Base-by-base conservation (phyloP, 495 filamentous ascomycete genomes). In the Neurospora sp. region DNA sequence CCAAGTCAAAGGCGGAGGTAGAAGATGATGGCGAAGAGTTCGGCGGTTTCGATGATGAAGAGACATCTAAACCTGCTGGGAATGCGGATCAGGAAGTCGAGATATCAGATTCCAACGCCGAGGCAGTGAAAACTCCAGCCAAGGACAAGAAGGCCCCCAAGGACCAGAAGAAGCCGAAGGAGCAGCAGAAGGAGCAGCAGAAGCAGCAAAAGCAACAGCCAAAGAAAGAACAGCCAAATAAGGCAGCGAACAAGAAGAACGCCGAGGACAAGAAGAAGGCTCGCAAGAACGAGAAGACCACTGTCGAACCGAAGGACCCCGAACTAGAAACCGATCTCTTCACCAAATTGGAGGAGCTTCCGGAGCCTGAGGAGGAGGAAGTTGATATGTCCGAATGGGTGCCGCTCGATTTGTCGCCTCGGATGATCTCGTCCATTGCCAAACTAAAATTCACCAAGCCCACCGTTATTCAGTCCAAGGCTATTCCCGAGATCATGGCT, bases 401-500 rank as follows among this genome's bases (percentile, higher is more conserved):
- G 27, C 79, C 84, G 1, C 82, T 99, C 2, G 84, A 89, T 10
- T 85, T 99, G 0, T 94, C 92, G 1, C 81, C 89, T 3, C 84
- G 87, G 31, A 88, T 90, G 5, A 83, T 96, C 5, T 87, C 89
- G 1, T 87, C 92, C n/a, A 81, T 99, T 9, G 90, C 93, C 1
- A 91, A 90, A 74, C 78, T 97, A 72, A 90, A 88, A 39, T 98
- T 98, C 77, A 74, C 83, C 38, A 87, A 87, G n/a, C 96, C 96
- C 8, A 97, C 93, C 0, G 78, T 89, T 0, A 95, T 98, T 72
- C 93, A 97, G 80, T 81, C 83, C 31, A 82, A 88, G 31, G 87
- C 93, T 18, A 94, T 98, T 79, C 93, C 94, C 1, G 86, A 91
- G 61, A 93, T 97, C 53, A 76, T 90, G 37, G 84, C 85, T 9